Evolutionary conservation across 2,329 filamentous ascomycete genomes (phyloP).

Genomic region (Verticillium zaregamsianum): DNA sequence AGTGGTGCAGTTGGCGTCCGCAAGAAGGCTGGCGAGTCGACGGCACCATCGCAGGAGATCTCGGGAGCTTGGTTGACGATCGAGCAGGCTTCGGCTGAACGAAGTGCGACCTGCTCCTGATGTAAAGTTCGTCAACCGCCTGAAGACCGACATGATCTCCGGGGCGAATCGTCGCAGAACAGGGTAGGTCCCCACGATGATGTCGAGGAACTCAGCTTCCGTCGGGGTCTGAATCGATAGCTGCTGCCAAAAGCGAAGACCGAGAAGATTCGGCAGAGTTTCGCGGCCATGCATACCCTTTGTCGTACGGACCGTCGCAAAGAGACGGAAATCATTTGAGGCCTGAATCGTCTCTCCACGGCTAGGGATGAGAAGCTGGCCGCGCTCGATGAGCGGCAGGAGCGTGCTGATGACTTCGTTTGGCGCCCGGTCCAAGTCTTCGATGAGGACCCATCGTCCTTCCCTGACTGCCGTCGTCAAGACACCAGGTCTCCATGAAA

Average conservation of each 20-base stretch:
- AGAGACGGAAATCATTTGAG: slow-evolving; percentile 79
- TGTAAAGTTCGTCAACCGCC: slow-evolving; percentile 42
- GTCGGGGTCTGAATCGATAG: slow-evolving; percentile 66
- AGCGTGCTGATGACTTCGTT: slow-evolving; percentile 93
- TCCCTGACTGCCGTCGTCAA: slow-evolving; percentile 91
- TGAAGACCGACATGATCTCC: slow-evolving; percentile 56
- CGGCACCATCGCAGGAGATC: slow-evolving; percentile 92
- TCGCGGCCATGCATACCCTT: slow-evolving; percentile 63
- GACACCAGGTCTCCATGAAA: slow-evolving; percentile 88
- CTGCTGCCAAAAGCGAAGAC: slow-evolving; percentile 79
- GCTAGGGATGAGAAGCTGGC: slow-evolving; percentile 86
- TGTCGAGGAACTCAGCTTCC: slow-evolving; percentile 66
- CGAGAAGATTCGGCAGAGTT: slow-evolving; percentile 70
- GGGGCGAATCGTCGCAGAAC: slow-evolving; percentile 59
- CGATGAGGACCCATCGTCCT: slow-evolving; percentile 94
- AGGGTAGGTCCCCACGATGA: slow-evolving; percentile 69
- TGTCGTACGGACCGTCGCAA: slow-evolving; percentile 83
- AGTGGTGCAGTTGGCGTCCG: slow-evolving; percentile 54
- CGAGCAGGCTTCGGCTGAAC: slow-evolving; percentile 41
- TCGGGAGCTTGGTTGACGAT: slow-evolving; percentile 60
- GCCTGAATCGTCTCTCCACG: slow-evolving; percentile 83
- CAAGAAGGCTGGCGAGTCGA: slow-evolving; percentile 65
- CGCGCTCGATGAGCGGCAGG: slow-evolving; percentile 84
- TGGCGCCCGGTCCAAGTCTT: slow-evolving; percentile 92
- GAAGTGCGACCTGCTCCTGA: slow-evolving; percentile 16